Conservation (phyloP, 768 basidiomycete species). For the Sarcodon aspratus region DNA sequence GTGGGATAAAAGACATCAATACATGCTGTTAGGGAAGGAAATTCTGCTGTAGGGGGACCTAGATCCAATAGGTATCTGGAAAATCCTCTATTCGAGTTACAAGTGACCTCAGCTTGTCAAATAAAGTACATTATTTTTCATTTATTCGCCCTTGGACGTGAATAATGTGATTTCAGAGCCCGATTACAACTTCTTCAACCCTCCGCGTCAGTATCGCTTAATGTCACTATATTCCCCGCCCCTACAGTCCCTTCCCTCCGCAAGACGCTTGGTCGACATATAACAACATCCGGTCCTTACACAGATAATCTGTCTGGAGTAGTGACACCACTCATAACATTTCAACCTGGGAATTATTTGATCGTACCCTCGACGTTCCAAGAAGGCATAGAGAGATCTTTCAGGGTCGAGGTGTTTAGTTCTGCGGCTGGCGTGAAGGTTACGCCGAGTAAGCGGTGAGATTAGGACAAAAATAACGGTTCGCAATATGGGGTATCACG, state of each 20-base stretch:
- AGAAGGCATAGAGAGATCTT: conserved; percentile 43
- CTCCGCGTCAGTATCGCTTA: conserved; percentile 35
- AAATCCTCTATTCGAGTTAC: conserved; percentile 63
- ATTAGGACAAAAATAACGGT: background rate
- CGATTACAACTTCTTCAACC: conserved; percentile 47
- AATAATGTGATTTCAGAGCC: conserved; percentile 29
- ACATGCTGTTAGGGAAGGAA: conserved; percentile 32
- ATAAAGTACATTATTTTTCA: conserved; percentile 36
- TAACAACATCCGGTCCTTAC: conserved; percentile 73
- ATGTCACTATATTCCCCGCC: conserved; percentile 44
- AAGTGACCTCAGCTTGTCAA: conserved; percentile 37
- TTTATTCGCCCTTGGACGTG: background rate
- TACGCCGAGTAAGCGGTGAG: background rate
- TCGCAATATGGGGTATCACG: background rate
- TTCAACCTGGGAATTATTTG: conserved; percentile 58
- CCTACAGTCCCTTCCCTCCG: conserved; percentile 13
- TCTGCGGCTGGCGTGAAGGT: conserved; percentile 20
- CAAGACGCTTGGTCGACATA: conserved; percentile 21
- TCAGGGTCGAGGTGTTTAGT: conserved; percentile 52
- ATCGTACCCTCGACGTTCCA: conserved; percentile 65
- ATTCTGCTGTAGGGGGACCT: conserved; percentile 59
- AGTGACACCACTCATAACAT: conserved; percentile 35
- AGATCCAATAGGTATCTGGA: conserved; percentile 47
- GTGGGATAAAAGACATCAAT: background rate
- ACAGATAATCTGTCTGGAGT: conserved; percentile 68